A percentile compares a stretch with the other conserved stretches of the same genome.
phyloP scores from a whole-genome alignment of 2,329 filamentous ascomycete genomes.

The Microcera coccophila region DNA sequence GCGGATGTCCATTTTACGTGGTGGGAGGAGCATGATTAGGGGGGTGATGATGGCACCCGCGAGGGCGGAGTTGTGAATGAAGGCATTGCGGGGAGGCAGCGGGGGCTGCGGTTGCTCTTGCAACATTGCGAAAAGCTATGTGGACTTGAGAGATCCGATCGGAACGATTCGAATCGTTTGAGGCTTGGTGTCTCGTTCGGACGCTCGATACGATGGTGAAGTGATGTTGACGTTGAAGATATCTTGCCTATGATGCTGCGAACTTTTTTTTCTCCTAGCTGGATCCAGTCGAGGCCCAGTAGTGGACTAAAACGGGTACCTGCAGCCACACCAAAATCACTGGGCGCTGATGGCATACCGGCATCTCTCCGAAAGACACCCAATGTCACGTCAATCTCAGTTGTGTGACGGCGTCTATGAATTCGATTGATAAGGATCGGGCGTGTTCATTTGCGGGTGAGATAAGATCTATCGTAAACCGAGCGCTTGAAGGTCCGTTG shows the following conservation, averaged over 20 bases:
- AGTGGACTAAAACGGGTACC: not conserved
- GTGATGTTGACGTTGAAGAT: not conserved
- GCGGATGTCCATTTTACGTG: conserved; percentile 49
- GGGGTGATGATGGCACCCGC: conserved; percentile 46
- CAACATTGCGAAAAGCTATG: conserved; percentile 21
- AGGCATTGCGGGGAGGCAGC: conserved; percentile 32
- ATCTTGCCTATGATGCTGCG: not conserved
- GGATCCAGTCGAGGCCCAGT: not conserved
- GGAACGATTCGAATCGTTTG: not conserved
- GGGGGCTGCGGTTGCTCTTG: conserved; percentile 25
- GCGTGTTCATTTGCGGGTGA: too few species aligned
- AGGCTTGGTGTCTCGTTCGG: not conserved
- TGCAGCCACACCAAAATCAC: not conserved
- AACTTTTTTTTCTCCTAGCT: not conserved
- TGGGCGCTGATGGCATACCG: too few species aligned
- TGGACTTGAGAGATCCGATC: not conserved
- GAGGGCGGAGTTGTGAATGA: conserved; percentile 47
- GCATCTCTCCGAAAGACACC: too few species aligned
- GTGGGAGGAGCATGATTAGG: conserved; percentile 48
- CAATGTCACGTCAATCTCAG: too few species aligned
- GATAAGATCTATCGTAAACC: too few species aligned
- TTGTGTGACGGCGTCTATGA: too few species aligned
- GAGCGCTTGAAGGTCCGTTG: too few species aligned
- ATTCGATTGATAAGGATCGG: too few species aligned
- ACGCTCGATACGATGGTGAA: not conserved